Conservation (phyloP, 441 rosid species). For the Erodium trifolium region DNA sequence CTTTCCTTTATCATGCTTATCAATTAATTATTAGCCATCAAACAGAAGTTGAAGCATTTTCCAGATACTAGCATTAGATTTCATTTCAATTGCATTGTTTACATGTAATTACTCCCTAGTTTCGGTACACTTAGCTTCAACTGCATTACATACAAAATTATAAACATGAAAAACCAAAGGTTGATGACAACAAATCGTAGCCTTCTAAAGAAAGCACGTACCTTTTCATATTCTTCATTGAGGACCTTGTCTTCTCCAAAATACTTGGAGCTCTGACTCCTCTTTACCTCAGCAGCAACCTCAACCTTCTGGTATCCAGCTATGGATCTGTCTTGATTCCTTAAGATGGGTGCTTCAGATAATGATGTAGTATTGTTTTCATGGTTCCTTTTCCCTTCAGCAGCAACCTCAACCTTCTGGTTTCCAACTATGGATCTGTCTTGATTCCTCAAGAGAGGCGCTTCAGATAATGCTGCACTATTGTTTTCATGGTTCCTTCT, state of each 20-base stretch:
- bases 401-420: neutral
- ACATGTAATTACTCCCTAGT: neutral
- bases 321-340: slow-evolving; percentile 35
- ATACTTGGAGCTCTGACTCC: slow-evolving; percentile 31
- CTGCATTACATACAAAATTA: neutral
- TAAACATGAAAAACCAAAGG: neutral
- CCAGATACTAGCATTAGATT: neutral
- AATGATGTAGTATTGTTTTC: slow-evolving; percentile 41
- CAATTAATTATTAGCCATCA: neutral
- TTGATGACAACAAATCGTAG: neutral
- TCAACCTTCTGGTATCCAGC: neutral
- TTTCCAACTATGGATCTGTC: slow-evolving; percentile 3
- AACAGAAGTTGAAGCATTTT: slow-evolving; percentile 1
- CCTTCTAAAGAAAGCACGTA: slow-evolving; percentile 25
- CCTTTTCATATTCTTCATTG: slow-evolving; percentile 37
- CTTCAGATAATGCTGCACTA: slow-evolving; percentile 48
- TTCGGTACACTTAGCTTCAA: neutral
- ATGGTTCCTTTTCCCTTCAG: slow-evolving; percentile 55
- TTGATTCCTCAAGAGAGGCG: slow-evolving; percentile 69
- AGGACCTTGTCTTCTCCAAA: slow-evolving; percentile 22
- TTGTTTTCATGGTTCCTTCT: slow-evolving; percentile 72
- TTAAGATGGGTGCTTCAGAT: slow-evolving; percentile 71
- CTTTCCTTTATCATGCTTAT: neutral
- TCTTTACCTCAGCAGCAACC: slow-evolving; percentile 11
- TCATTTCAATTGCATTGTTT: neutral